phyloP scores from a whole-genome alignment of 2,329 filamentous ascomycete species.

The Aspergillus floridensis region DNA sequence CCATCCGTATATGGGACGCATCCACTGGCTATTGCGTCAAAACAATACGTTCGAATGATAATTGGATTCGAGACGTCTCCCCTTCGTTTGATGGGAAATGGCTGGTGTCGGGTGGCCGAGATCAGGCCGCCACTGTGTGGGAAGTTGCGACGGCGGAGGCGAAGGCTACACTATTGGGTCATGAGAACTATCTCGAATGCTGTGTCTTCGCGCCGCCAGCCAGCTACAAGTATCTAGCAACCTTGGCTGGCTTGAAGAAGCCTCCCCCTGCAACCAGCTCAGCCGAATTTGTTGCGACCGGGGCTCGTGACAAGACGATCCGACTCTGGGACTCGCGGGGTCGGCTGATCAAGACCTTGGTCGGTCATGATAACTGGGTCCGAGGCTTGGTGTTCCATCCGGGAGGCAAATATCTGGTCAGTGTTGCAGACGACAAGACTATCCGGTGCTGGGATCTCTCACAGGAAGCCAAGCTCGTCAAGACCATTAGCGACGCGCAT shows the following conservation, averaged over 20 bases:
- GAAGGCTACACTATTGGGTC: constrained; percentile 77
- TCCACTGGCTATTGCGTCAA: constrained; percentile 87
- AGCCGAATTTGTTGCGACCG: constrained; percentile 87
- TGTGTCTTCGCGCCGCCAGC: constrained; percentile 79
- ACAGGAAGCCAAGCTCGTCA: constrained; percentile 88
- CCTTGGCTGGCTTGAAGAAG: constrained; percentile 79
- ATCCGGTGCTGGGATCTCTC: constrained; percentile 89
- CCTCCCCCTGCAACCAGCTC: constrained; percentile 69
- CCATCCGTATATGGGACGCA: constrained; percentile 85
- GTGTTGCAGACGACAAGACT: constrained; percentile 85
- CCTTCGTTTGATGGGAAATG: constrained; percentile 80
- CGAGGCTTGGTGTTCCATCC: constrained; percentile 84
- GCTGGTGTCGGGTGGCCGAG: constrained; percentile 76
- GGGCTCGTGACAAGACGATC: constrained; percentile 86
- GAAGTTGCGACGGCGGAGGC: constrained; percentile 72
- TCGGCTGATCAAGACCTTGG: constrained; percentile 76
- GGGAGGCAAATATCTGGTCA: constrained; percentile 84
- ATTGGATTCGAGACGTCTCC: constrained; percentile 83
- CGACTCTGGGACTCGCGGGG: constrained; percentile 84
- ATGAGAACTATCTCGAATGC: constrained; percentile 84
- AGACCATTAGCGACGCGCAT: constrained; percentile 72
- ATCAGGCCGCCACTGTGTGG: constrained; percentile 81
- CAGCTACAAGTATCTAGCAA: constrained; percentile 72
- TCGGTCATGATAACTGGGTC: constrained; percentile 94
- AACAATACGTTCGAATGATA: constrained; percentile 75